Evolutionary conservation across 371 early-diverging fungal genomes (phyloP).

Genomic region (Mucor mucedo): DNA sequence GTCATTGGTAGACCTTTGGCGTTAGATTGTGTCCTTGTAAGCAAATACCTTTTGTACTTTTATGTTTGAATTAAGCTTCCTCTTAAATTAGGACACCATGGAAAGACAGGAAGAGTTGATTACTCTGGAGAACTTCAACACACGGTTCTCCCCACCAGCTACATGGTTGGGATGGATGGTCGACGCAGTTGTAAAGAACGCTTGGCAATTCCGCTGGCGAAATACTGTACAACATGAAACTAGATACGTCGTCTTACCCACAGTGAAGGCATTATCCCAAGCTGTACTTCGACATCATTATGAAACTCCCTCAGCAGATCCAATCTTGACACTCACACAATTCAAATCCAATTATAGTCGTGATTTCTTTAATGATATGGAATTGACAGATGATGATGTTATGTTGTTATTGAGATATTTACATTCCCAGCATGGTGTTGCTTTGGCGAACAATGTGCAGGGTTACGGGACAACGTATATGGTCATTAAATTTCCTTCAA

Average conservation of each 20-base stretch:
- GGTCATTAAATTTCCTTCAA: conserved; percentile 45
- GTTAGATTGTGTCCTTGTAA: conserved; percentile 28
- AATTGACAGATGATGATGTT: conserved; percentile 45
- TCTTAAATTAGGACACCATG: conserved; percentile 20
- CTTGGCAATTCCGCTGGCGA: conserved; percentile 18
- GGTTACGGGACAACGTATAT: conserved; percentile 38
- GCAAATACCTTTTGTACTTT: not conserved
- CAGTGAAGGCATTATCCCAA: conserved; percentile 32
- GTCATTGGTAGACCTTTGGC: conserved; percentile 31
- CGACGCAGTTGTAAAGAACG: conserved; percentile 18
- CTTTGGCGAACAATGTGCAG: conserved; percentile 35
- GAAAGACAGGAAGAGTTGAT: conserved; percentile 37
- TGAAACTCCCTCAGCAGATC: conserved; percentile 8
- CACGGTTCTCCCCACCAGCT: conserved; percentile 15
- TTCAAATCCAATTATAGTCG: conserved; percentile 35
- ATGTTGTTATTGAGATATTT: conserved; percentile 40
- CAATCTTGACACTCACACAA: conserved; percentile 37
- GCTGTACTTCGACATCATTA: conserved; percentile 13
- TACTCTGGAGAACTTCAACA: conserved; percentile 23
- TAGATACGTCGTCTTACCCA: conserved; percentile 39
- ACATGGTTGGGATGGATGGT: conserved; percentile 22
- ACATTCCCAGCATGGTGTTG: conserved; percentile 33
- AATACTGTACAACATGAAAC: not conserved
- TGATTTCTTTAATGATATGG: conserved; percentile 22
- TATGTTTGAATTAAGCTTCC: not conserved